Conservation (phyloP, 495 filamentous ascomycete species). For the Talaromyces ruber region DNA sequence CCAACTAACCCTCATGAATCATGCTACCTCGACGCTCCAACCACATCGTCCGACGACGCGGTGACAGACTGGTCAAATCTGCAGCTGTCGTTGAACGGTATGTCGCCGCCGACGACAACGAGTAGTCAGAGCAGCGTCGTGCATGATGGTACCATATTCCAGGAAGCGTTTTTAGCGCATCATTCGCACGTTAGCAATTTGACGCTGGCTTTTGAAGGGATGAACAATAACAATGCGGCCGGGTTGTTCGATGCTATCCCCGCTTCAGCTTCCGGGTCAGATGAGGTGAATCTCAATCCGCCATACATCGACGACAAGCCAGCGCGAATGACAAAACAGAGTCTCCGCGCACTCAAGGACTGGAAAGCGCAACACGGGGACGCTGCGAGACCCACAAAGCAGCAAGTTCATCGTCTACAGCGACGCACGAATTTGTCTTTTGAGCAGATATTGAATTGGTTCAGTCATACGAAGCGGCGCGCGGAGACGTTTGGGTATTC, state of each 20-base stretch:
- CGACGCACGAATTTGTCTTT: neutral
- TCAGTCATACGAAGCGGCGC: neutral
- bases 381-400: neutral
- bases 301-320: neutral
- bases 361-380: slow-evolving; percentile 4
- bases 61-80: neutral
- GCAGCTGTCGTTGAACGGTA: neutral
- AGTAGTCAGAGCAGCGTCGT: neutral
- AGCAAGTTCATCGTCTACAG: neutral
- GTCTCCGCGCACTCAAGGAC: neutral
- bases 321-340: slow-evolving; percentile 1
- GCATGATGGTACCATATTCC: neutral
- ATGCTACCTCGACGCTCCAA: neutral
- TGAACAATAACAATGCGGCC: neutral
- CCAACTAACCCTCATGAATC: neutral
- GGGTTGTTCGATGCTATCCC: neutral
- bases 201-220: neutral
- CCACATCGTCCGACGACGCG: neutral
- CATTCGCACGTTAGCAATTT: neutral
- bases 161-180: neutral
- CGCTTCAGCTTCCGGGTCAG: neutral
- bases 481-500: neutral
- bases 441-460: slow-evolving; percentile 5
- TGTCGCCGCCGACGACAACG: neutral
- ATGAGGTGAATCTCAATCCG: neutral